Base-by-base conservation (phyloP, 495 filamentous ascomycete species). In the Annulohypoxylon moriforme region DNA sequence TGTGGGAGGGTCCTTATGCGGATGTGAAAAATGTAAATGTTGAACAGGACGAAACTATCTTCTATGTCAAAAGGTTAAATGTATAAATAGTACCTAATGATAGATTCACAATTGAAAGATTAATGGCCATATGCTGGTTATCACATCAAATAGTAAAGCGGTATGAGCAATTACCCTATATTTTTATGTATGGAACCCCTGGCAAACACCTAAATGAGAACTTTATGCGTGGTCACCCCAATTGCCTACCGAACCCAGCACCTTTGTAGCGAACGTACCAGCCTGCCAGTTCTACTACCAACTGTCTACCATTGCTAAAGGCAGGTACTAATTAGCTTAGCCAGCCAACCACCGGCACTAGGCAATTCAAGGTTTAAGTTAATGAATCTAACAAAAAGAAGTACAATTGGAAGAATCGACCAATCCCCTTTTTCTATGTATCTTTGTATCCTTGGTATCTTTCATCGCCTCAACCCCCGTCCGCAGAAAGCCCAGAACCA, bases 361-460 rank as follows among this genome's bases (percentile, higher is more conserved):
- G 20, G 34, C 53, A 47, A 42, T 68, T 64, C 60, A 68, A 72
- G 69, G 64, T 68, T 68, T 24, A 67, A 49, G 46, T 44, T 71
- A 66, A 61, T 62, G 34, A 66, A 61, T 56, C 34, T 58, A 22
- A 50, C n/a, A 47, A 44, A 40, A 14, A 14, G 29, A 33, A 57
- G 31, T 36, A 14, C 10, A 56, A 71, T 20, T 53, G 27, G 40
- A 42, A 62, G 31, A n/a, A 11, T 40, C 31, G n/a, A 52, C 66
- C 71, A 73, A 69, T 73, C 71, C 61, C 70, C 61, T 73, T 73
- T 73, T 58, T 56, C 60, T n/a, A 73, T 69, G 70, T 65, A 68
- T 60, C 64, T 68, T 59, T 60, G 68, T 62, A 69, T 66, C 66
- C n/a, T n/a, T n/a, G n/a, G n/a, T n/a, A n/a, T n/a, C n/a, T n/a